phyloP scores from a whole-genome alignment of 805 yeast genomes.

The Tetrapisispora namnaoensis region DNA sequence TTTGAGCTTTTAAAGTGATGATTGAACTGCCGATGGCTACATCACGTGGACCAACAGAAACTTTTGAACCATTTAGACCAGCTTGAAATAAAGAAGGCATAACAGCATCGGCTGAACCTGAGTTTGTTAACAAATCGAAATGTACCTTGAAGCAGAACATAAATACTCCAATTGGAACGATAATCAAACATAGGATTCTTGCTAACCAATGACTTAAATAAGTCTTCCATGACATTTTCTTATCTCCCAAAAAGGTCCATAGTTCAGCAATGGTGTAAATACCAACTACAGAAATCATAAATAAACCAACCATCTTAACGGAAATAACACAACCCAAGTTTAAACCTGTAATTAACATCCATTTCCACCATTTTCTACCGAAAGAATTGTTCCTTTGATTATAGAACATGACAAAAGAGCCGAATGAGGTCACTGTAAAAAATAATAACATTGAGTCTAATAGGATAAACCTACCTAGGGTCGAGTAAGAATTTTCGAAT shows the following conservation, averaged over 20 bases:
- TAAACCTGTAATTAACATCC: slow-evolving; percentile 79
- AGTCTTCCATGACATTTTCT: slow-evolving; percentile 36
- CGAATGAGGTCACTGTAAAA: slow-evolving; percentile 64
- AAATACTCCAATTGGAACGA: slow-evolving; percentile 56
- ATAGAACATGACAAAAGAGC: slow-evolving; percentile 49
- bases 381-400: slow-evolving; percentile 41
- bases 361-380: slow-evolving; percentile 84
- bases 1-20: slow-evolving; percentile 47
- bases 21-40: slow-evolving; percentile 52
- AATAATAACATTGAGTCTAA: slow-evolving; percentile 69
- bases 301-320: slow-evolving; percentile 94
- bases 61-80: slow-evolving; percentile 56
- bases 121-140: slow-evolving; percentile 60
- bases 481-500: slow-evolving; percentile 59
- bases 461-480: slow-evolving; percentile 63
- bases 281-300: slow-evolving; percentile 82
- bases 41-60: slow-evolving; percentile 62
- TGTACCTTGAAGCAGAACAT: slow-evolving; percentile 64
- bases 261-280: slow-evolving; percentile 79
- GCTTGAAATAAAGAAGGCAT: slow-evolving; percentile 82
- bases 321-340: slow-evolving; percentile 84
- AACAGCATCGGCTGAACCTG: slow-evolving; percentile 76
- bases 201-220: slow-evolving; percentile 59
- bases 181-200: slow-evolving; percentile 49
- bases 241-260: slow-evolving; percentile 75